Conservation (phyloP, 2,329 filamentous ascomycete species). For the Lasiodiplodia sp. region DNA sequence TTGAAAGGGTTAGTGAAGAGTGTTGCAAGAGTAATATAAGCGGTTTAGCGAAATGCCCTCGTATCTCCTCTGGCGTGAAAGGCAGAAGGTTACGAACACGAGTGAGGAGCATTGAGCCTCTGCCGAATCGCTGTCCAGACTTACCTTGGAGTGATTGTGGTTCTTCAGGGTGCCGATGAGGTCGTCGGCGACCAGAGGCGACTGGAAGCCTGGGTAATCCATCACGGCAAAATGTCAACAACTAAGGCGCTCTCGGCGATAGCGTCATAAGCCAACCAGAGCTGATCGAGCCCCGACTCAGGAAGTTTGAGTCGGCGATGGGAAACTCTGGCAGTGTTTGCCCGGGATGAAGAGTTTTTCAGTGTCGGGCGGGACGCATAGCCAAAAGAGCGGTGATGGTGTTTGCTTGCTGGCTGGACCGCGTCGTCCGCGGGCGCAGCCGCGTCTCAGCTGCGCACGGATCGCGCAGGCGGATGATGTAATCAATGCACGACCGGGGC, state of each 20-base stretch:
- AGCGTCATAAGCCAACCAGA: not conserved
- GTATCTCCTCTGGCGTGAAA: not conserved
- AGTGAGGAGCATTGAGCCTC: not conserved
- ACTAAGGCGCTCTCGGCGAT: not conserved
- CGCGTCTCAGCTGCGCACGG: slow-evolving; percentile 19
- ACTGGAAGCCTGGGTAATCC: slow-evolving; percentile 11
- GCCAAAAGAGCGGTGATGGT: slow-evolving; percentile 24
- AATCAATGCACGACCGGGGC: slow-evolving; percentile 19
- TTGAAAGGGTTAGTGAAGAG: slow-evolving; percentile 6
- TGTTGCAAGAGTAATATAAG: not conserved
- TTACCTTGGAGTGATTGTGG: slow-evolving; percentile 6
- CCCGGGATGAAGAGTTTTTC: slow-evolving; percentile 9
- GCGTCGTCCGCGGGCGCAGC: not conserved
- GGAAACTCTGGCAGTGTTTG: not conserved
- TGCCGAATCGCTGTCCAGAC: not conserved
- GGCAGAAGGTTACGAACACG: not conserved
- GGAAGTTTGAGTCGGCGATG: not conserved
- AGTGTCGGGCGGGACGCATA: not conserved
- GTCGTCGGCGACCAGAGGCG: slow-evolving; percentile 2
- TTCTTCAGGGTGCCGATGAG: not conserved
- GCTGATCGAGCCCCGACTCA: not conserved
- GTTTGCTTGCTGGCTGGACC: slow-evolving; percentile 16
- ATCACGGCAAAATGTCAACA: slow-evolving; percentile 21
- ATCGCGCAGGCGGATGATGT: not conserved
- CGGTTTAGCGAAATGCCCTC: not conserved